Conservation (phyloP, 2,329 filamentous ascomycete species). For the Aspergillus neoniger region DNA sequence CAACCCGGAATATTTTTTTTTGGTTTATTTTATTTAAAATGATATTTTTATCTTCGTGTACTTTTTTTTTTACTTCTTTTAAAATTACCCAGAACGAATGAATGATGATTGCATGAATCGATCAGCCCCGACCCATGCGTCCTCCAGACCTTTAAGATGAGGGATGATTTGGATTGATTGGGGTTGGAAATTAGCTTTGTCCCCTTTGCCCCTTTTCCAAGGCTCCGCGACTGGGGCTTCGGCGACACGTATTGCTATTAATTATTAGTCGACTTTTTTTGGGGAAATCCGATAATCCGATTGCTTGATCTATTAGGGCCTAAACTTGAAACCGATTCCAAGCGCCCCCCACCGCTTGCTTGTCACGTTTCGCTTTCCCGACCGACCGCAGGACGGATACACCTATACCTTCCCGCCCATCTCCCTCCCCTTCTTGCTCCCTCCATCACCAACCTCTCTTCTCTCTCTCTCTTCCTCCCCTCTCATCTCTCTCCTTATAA, state of each 20-base stretch:
- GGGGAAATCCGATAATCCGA: not conserved
- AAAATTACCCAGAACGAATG: constrained; percentile 1
- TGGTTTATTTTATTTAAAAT: too few relatives aligned
- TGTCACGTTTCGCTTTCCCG: constrained; percentile 28
- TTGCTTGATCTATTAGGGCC: constrained; percentile 15
- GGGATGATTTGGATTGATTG: constrained; percentile 4
- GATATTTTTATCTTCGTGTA: too few relatives aligned
- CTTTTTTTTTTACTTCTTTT: not conserved
- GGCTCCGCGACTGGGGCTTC: constrained; percentile 1
- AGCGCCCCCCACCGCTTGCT: constrained; percentile 23
- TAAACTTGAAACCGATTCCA: constrained; percentile 43
- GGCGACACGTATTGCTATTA: not conserved
- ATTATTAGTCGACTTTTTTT: not conserved
- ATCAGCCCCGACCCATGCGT: not conserved
- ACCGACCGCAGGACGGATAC: constrained; percentile 22
- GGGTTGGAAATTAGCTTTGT: constrained; percentile 1
- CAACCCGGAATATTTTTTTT: not conserved
- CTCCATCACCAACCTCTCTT: constrained; percentile 25
- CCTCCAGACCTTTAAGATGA: not conserved
- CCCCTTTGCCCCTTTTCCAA: constrained; percentile 2
- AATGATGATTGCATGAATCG: not conserved
- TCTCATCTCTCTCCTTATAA: constrained; percentile 22
- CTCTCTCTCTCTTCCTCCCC: constrained; percentile 19
- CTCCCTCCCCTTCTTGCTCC: constrained; percentile 23
- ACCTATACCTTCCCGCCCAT: constrained; percentile 29